These are phyloP conservation scores for Plasmodium vinckei DNA, from an alignment of 169 alveolate genomes.

Conservation along the genomic window DNA sequence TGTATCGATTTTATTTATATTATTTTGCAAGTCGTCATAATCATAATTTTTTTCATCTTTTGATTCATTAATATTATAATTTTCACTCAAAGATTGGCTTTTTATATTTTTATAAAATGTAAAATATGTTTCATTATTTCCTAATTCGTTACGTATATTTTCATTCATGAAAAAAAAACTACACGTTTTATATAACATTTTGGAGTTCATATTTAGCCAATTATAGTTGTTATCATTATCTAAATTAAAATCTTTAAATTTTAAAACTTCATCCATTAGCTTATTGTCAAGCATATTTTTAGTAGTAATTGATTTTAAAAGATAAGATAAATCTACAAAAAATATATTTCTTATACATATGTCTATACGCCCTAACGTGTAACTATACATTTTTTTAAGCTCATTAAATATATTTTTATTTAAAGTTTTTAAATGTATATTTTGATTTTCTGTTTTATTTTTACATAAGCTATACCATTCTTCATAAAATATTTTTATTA, in stretches of 20 bases:
- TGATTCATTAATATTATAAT: neutral
- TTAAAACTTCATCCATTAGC: conserved; percentile 70
- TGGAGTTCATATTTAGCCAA: conserved; percentile 70
- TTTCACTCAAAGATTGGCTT: neutral
- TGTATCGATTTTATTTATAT: no score
- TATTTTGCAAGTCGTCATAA: no score
- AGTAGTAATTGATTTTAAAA: conserved; percentile 27
- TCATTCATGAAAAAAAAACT: conserved; percentile 48
- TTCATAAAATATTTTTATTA: conserved; percentile 65
- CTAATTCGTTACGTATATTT: conserved; percentile 29
- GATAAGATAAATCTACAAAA: conserved; percentile 63
- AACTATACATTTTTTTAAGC: conserved; percentile 43
- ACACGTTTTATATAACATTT: conserved; percentile 45
- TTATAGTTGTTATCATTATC: conserved; percentile 33
- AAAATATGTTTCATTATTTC: conserved; percentile 15
- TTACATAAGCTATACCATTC: conserved; percentile 62
- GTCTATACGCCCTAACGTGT: conserved; percentile 30
- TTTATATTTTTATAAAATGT: conserved; percentile 14
- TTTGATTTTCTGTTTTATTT: conserved; percentile 30
- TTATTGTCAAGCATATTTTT: conserved; percentile 43
- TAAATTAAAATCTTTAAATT: conserved; percentile 73
- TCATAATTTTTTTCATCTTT: neutral
- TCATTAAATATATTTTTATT: conserved; percentile 56
- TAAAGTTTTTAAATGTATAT: conserved; percentile 47
- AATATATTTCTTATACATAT: conserved; percentile 67